Evolutionary conservation across 345 rosid species (phyloP).

Genomic region (Corchorus capsularis): DNA sequence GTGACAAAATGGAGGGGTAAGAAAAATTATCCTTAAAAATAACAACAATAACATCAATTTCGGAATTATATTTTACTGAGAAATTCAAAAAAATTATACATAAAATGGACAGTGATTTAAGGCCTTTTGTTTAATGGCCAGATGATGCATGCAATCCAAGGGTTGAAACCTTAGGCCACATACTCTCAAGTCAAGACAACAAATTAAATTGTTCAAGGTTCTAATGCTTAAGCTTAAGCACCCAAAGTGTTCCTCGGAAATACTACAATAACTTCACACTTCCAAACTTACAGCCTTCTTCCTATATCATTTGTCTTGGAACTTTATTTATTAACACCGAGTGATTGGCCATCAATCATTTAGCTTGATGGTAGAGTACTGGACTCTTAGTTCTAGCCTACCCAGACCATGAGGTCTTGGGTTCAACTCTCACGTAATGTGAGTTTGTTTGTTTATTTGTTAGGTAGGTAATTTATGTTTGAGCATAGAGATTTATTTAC

Average conservation of each 20-base stretch:
- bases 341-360: too few relatives aligned
- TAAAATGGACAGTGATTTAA: neutral
- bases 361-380: too few relatives aligned
- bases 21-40: too few relatives aligned
- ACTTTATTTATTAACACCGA: slow-evolving; percentile 19
- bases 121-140: neutral
- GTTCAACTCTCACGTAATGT: too few relatives aligned
- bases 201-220: neutral
- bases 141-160: neutral
- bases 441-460: too few relatives aligned
- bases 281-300: neutral
- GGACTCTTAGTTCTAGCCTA: too few relatives aligned
- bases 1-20: too few relatives aligned
- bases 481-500: too few relatives aligned
- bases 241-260: neutral
- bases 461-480: too few relatives aligned
- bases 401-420: too few relatives aligned
- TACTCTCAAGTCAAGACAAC: neutral
- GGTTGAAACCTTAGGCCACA: neutral
- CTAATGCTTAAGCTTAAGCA: neutral
- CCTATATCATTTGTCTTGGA: neutral
- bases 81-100: neutral
- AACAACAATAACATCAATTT: too few relatives aligned
- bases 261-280: neutral
- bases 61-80: too few relatives aligned